phyloP scores from a whole-genome alignment of 2,329 filamentous ascomycete species.

The Sordariomycetes sp. region DNA sequence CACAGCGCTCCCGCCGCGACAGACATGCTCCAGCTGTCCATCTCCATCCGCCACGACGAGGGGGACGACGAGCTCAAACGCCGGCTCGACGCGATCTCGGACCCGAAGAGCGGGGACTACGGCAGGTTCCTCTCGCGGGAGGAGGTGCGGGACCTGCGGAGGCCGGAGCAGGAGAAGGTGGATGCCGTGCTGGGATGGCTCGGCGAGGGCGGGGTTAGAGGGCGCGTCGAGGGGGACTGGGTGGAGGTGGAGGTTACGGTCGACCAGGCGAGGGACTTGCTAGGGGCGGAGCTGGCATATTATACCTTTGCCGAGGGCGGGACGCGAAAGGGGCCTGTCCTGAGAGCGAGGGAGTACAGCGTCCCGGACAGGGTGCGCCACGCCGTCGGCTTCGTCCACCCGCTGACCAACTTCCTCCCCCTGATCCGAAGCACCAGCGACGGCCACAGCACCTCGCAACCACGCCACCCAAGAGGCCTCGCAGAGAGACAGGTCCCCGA shows the following conservation, averaged over 20 bases:
- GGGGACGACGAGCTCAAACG: conserved; percentile 6
- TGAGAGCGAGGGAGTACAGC: conserved; percentile 32
- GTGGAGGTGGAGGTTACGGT: conserved; percentile 31
- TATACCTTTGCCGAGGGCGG: conserved; percentile 27
- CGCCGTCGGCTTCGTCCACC: conserved; percentile 34
- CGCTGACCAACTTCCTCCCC: conserved; percentile 34
- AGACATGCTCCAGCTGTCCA: conserved; percentile 6
- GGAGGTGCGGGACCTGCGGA: conserved; percentile 24
- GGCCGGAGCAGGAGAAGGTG: conserved; percentile 20
- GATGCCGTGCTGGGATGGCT: conserved; percentile 30
- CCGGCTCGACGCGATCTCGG: conserved; percentile 27
- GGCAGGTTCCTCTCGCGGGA: conserved; percentile 26
- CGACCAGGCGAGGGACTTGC: conserved; percentile 23
- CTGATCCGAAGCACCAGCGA: neutral
- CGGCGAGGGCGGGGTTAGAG: conserved; percentile 21
- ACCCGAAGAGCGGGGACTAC: conserved; percentile 32
- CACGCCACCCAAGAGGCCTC: conserved; percentile 6
- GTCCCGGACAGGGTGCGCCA: conserved; percentile 26
- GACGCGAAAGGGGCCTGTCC: conserved; percentile 15
- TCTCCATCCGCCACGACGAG: conserved; percentile 8
- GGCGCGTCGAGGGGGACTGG: conserved; percentile 25
- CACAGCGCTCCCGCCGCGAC: neutral
- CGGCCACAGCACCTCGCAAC: conserved; percentile 5
- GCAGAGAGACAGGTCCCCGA: neutral
- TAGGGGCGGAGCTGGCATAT: conserved; percentile 24